Evolutionary conservation across 208 protist species (phyloP).

Genomic region (Trypanosoma theileri): DNA sequence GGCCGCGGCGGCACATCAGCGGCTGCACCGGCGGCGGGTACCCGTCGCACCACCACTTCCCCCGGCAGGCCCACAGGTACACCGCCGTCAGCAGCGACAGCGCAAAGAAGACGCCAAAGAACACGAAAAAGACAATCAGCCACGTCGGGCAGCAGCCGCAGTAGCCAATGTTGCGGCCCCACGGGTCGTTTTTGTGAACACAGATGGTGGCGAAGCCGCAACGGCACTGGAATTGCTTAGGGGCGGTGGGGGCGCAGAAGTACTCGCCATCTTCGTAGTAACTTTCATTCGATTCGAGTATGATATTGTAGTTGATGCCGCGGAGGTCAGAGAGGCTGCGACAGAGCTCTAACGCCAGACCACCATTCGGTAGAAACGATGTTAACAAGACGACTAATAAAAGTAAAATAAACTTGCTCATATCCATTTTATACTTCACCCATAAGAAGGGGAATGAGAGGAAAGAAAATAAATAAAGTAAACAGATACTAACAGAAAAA

Average conservation of each 20-base stretch:
- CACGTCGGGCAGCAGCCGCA: constrained; percentile 64
- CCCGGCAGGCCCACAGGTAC: constrained; percentile 42
- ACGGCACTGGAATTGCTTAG: constrained; percentile 20
- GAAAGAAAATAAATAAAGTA: not conserved
- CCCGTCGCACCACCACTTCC: constrained; percentile 65
- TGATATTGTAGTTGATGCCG: constrained; percentile 17
- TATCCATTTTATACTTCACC: not conserved
- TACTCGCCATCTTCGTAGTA: constrained; percentile 18
- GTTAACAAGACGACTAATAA: constrained; percentile 17
- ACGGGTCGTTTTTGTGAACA: constrained; percentile 16
- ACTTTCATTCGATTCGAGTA: not conserved
- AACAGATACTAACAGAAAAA: constrained; percentile 6
- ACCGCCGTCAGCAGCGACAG: constrained; percentile 18
- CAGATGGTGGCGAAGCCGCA: constrained; percentile 23
- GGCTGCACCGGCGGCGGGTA: constrained; percentile 36
- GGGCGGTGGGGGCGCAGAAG: constrained; percentile 31
- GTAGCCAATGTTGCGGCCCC: constrained; percentile 57
- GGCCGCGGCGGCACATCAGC: constrained; percentile 46
- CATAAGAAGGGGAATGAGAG: constrained; percentile 6
- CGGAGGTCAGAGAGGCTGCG: not conserved
- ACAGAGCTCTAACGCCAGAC: not conserved
- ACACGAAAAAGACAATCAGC: constrained; percentile 45
- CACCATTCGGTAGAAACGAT: not conserved
- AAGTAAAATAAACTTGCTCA: constrained; percentile 15
- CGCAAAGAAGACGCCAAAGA: constrained; percentile 30